Percentiles rank a stretch among this genome's conserved stretches.
These are phyloP conservation scores for Plasmodium knowlesi DNA, from an alignment of 169 alveolate genomes.

Conservation along the genomic window DNA sequence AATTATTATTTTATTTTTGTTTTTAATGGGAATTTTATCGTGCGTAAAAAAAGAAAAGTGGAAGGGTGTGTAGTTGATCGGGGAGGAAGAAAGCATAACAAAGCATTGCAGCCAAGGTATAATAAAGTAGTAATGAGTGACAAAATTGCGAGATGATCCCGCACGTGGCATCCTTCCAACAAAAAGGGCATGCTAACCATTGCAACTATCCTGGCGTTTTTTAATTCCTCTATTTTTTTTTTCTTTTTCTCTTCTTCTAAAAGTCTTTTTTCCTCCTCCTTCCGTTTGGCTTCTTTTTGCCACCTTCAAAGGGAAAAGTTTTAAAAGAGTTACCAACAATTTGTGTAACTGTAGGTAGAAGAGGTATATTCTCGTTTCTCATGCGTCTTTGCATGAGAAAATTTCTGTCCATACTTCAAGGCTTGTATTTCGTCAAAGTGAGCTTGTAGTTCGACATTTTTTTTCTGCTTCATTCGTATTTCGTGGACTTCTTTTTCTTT, in stretches of 20 bases:
- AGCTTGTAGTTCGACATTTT: constrained; percentile 52
- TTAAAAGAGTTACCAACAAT: background rate
- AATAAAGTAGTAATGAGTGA: background rate
- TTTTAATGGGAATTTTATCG: background rate
- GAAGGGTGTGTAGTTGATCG: background rate
- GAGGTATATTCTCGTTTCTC: background rate
- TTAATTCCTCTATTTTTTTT: constrained; percentile 59
- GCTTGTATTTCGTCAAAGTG: constrained; percentile 74
- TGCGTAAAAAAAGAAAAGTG: background rate
- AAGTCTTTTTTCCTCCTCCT: constrained; percentile 44
- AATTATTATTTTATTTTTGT: too few species aligned
- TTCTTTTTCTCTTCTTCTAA: constrained; percentile 57
- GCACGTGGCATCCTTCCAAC: background rate
- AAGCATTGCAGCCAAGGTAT: background rate
- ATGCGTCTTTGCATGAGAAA: background rate
- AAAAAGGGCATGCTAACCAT: constrained; percentile 25
- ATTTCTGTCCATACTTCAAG: constrained; percentile 21
- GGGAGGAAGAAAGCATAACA: background rate
- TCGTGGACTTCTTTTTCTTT: constrained; percentile 63
- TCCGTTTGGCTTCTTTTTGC: constrained; percentile 48
- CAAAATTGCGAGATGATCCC: background rate
- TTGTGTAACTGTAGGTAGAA: background rate
- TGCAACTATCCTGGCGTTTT: constrained; percentile 45
- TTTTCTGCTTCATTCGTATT: constrained; percentile 70
- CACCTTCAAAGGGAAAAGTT: constrained; percentile 43